Base-by-base conservation (phyloP, 2,329 filamentous ascomycete genomes). In the Corinectria fuckeliana region DNA sequence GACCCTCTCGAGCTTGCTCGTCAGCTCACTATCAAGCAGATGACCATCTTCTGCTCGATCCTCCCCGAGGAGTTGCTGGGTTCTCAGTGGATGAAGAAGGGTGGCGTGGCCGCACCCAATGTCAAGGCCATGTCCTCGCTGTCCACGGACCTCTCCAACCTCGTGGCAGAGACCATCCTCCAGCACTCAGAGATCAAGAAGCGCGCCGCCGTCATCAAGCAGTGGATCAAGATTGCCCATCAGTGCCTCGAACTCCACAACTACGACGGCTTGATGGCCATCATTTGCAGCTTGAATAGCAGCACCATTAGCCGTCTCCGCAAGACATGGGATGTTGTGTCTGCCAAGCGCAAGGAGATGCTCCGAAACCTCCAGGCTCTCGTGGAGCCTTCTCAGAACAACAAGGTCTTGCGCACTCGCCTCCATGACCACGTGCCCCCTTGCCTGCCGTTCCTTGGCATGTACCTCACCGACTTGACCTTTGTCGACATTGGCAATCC, bases 401-500 rank as follows among this genome's bases (percentile, higher is more conserved):
- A 97, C 78, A 91, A 92, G 63, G 87, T 91, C 10, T 86, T 99
- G 21, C 91, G 95, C 44, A 87, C 90, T 58, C 88, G 91, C 42
- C 86, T 99, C 3, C 89, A 94, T 67, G 90, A 92, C 69, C 91
- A 96, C 54, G 88, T 96, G 0, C 92, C 93, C 1, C 94, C 95
- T 5, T 99, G 95, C 73, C 83, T 99, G 52, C 95, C 95, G 0
- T 99, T 98, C 74, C 86, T 99, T 3, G 95, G 95, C 64, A 96
- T 96, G 78, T 98, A 97, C 75, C 82, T 99, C 36, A 99, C 95
- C 34, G 95, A 99, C 73, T 82, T 99, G 57, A 97, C 93, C 0
- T 98, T 99, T 76, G 90, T 97, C 54, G 93, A 98, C 72, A 93
- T 94, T 64, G 95, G 95, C 62, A 98, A 98, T 75, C 91, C 91